A percentile compares a stretch with the other conserved stretches of the same genome.
Conservation (phyloP, 2,329 filamentous ascomycete species). For the Fusarium vanettenii region DNA sequence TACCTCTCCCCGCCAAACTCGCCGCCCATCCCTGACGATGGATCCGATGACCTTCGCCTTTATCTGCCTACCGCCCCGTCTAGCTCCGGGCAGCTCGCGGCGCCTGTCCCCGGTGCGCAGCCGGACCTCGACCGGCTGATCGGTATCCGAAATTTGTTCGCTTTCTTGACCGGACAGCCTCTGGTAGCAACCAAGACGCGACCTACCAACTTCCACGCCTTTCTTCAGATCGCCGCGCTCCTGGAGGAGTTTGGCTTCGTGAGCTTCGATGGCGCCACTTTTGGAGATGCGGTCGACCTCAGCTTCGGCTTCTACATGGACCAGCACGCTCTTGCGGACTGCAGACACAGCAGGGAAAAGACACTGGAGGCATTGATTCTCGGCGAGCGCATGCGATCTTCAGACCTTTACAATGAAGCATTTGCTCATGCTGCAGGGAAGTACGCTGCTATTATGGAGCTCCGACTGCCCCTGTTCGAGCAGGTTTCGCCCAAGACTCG, state of each 20-base stretch:
- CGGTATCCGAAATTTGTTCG: slow-evolving; percentile 73
- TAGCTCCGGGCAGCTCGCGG: slow-evolving; percentile 48
- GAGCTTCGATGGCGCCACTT: slow-evolving; percentile 66
- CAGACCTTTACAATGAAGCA: slow-evolving; percentile 87
- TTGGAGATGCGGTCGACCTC: slow-evolving; percentile 69
- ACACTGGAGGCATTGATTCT: slow-evolving; percentile 91
- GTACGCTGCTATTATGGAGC: slow-evolving; percentile 76
- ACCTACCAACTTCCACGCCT: slow-evolving; percentile 64
- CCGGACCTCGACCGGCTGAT: slow-evolving; percentile 66
- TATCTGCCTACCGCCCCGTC: slow-evolving; percentile 64
- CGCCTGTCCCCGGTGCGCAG: slow-evolving; percentile 47
- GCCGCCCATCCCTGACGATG: slow-evolving; percentile 50
- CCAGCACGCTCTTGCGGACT: slow-evolving; percentile 81
- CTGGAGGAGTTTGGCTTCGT: slow-evolving; percentile 69
- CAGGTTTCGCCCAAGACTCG: slow-evolving; percentile 78
- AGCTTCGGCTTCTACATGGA: slow-evolving; percentile 82
- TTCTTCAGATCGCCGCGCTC: slow-evolving; percentile 65
- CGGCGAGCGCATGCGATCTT: slow-evolving; percentile 86
- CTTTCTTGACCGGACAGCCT: slow-evolving; percentile 72
- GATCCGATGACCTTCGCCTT: slow-evolving; percentile 57
- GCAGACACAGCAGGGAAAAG: slow-evolving; percentile 85
- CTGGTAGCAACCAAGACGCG: slow-evolving; percentile 67
- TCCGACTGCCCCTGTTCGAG: slow-evolving; percentile 76
- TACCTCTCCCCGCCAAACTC: slow-evolving; percentile 52
- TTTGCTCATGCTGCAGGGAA: slow-evolving; percentile 93